A percentile compares a stretch with the other conserved stretches of the same genome.
phyloP scores from a whole-genome alignment of 306 rosid genomes.

The Pterocarpus macrocarpus region DNA sequence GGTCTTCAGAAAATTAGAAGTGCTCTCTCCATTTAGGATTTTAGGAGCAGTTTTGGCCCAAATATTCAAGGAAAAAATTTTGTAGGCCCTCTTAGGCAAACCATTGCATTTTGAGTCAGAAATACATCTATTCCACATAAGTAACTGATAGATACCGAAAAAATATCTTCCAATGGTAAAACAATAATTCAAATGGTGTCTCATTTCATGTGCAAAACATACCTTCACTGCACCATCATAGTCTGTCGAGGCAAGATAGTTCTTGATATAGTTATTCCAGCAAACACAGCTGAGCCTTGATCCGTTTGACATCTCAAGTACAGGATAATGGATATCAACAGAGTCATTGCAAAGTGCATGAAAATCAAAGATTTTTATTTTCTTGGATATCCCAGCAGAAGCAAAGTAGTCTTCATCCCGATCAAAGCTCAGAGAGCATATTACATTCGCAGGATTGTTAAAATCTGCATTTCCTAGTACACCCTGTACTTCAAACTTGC shows the following conservation, averaged over 20 bases:
- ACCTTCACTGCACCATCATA: slow-evolving; percentile 93
- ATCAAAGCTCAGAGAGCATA: slow-evolving; percentile 94
- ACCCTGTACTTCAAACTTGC: slow-evolving; percentile 89
- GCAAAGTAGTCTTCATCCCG: slow-evolving; percentile 93
- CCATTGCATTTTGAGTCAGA: slow-evolving; percentile 27
- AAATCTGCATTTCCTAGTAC: slow-evolving; percentile 84
- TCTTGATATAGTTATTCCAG: slow-evolving; percentile 94
- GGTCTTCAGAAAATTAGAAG: background rate
- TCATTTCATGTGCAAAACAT: slow-evolving; percentile 40
- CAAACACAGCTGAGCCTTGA: slow-evolving; percentile 90
- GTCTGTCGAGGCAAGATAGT: slow-evolving; percentile 95
- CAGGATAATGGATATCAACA: slow-evolving; percentile 93
- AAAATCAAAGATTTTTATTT: slow-evolving; percentile 85
- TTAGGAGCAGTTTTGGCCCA: background rate
- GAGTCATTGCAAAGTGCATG: slow-evolving; percentile 75
- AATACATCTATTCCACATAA: slow-evolving; percentile 6
- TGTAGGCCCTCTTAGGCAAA: slow-evolving; percentile 10
- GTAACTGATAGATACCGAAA: slow-evolving; percentile 37
- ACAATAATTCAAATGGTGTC: slow-evolving; percentile 35
- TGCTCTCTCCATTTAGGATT: too few species aligned
- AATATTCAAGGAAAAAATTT: slow-evolving; percentile 18
- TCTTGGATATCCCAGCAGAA: slow-evolving; percentile 94
- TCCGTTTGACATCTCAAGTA: slow-evolving; percentile 79
- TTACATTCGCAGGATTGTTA: slow-evolving; percentile 73
- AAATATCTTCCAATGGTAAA: slow-evolving; percentile 29